Conservation (phyloP, 306 rosid genomes). For the Lathyrus tuberosus region DNA sequence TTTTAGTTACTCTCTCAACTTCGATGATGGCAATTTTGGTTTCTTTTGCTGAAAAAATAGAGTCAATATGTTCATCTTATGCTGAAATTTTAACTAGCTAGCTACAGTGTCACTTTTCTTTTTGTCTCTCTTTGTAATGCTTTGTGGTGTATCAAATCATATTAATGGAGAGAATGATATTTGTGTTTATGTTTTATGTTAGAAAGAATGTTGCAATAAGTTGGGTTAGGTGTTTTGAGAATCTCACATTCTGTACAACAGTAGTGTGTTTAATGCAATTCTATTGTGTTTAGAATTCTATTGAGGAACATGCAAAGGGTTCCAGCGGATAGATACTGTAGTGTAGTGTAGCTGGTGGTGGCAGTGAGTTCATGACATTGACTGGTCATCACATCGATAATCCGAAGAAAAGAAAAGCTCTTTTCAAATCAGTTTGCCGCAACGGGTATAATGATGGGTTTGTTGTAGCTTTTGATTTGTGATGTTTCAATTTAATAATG, state of each 20-base stretch:
- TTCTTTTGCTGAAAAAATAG: constrained; percentile 45
- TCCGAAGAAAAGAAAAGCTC: background rate
- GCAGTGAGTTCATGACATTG: background rate
- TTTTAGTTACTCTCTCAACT: constrained; percentile 69
- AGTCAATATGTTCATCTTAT: background rate
- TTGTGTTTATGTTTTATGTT: background rate
- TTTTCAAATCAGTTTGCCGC: background rate
- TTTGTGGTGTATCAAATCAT: background rate
- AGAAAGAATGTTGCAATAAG: background rate
- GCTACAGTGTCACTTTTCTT: background rate
- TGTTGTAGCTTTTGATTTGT: background rate
- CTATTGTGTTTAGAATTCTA: no score
- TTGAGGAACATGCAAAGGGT: no score
- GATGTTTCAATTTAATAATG: background rate
- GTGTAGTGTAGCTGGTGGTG: no score
- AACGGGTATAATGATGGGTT: background rate
- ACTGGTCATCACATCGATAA: background rate
- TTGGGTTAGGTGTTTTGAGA: no score
- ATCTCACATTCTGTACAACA: no score
- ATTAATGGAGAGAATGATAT: background rate
- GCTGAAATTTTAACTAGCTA: background rate
- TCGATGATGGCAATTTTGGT: constrained; percentile 60
- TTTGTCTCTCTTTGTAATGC: background rate
- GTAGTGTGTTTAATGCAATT: no score
- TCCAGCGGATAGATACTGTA: no score